Evolutionary conservation across 2,329 filamentous ascomycete species (phyloP).

Genomic region (Pestalotiopsis sp.): DNA sequence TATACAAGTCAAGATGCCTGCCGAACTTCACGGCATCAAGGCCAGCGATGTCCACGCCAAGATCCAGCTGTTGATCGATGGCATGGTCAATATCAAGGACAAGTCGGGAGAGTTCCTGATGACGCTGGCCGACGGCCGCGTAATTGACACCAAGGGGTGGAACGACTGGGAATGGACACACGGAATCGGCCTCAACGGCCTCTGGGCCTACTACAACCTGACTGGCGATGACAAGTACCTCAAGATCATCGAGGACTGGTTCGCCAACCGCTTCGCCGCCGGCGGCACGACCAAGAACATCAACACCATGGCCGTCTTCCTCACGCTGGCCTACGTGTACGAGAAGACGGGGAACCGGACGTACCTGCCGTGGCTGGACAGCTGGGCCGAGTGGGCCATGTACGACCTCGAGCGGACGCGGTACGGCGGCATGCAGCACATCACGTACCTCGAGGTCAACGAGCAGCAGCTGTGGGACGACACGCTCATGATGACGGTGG

Average conservation of each 20-base stretch:
- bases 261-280: slow-evolving; percentile 66
- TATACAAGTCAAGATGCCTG: slow-evolving; percentile 37
- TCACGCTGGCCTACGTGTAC: slow-evolving; percentile 78
- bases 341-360: slow-evolving; percentile 70
- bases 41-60: slow-evolving; percentile 52
- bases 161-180: slow-evolving; percentile 85
- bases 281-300: slow-evolving; percentile 83
- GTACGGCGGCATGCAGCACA: slow-evolving; percentile 74
- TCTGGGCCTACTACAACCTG: slow-evolving; percentile 80
- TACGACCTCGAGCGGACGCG: slow-evolving; percentile 73
- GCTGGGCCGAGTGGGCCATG: slow-evolving; percentile 84
- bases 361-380: slow-evolving; percentile 77
- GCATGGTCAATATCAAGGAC: slow-evolving; percentile 78
- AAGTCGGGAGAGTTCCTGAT: slow-evolving; percentile 74
- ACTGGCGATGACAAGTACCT: slow-evolving; percentile 65
- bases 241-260: slow-evolving; percentile 74
- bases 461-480: slow-evolving; percentile 82
- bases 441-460: slow-evolving; percentile 73
- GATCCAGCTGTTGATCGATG: slow-evolving; percentile 70
- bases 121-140: slow-evolving; percentile 69
- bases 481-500: slow-evolving; percentile 85
- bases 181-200: slow-evolving; percentile 77
- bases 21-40: slow-evolving; percentile 47
- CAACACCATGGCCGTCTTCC: slow-evolving; percentile 81
- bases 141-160: slow-evolving; percentile 87